These are phyloP conservation scores for Monosporascus sp. DNA, from an alignment of 2,329 filamentous ascomycete genomes.

Conservation along the genomic window DNA sequence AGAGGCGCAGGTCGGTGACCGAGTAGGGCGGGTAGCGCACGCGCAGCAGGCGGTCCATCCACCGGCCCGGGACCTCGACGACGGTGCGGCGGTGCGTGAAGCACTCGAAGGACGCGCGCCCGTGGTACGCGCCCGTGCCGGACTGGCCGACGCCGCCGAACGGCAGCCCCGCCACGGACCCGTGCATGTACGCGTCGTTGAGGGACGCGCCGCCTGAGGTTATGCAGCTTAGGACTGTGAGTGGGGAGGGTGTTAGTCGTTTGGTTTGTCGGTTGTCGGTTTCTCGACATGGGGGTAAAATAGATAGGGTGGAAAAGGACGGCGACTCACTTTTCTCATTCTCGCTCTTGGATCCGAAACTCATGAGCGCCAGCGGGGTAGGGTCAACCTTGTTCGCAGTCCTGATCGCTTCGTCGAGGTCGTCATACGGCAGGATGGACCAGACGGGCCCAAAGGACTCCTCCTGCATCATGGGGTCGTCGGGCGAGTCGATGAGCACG, in stretches of 20 bases:
- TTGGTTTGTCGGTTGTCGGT: conserved; percentile 3
- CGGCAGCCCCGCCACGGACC: conserved; percentile 62
- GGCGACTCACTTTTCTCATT: conserved; percentile 61
- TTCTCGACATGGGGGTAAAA: too few relatives aligned
- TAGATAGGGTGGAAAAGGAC: neutral
- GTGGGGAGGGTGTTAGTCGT: conserved; percentile 1
- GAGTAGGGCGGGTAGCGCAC: conserved; percentile 65
- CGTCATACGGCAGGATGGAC: conserved; percentile 71
- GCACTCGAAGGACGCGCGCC: conserved; percentile 65
- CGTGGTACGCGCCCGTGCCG: conserved; percentile 72
- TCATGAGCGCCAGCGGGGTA: conserved; percentile 78
- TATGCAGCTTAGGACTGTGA: conserved; percentile 53
- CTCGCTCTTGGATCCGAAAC: conserved; percentile 78
- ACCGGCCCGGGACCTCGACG: conserved; percentile 54
- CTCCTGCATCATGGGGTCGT: conserved; percentile 74
- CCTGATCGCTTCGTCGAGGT: conserved; percentile 79
- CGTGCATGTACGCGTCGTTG: conserved; percentile 68
- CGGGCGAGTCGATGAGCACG: conserved; percentile 70
- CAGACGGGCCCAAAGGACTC: conserved; percentile 95
- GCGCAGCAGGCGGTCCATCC: conserved; percentile 63
- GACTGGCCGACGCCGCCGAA: conserved; percentile 83
- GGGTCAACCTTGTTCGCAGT: conserved; percentile 76
- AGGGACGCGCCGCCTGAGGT: conserved; percentile 64
- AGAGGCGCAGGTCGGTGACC: conserved; percentile 38
- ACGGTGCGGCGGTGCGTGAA: conserved; percentile 44